Evolutionary conservation across 768 basidiomycete genomes (phyloP), one percentile per base, ranked within the genome.

Genomic region (Lactarius hengduanensis): DNA sequence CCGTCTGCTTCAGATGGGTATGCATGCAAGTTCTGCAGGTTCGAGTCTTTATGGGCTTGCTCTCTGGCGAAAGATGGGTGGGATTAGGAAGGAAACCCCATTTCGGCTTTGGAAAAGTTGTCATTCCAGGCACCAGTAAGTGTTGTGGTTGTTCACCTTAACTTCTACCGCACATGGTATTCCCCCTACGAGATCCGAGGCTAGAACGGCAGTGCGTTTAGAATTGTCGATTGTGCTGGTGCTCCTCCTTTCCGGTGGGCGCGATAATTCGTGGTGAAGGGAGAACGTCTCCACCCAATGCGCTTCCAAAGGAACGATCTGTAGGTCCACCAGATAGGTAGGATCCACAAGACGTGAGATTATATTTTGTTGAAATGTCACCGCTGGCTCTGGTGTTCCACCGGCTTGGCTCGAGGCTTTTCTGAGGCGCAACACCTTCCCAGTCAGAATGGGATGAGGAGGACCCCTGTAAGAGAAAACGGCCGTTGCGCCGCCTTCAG

Each of bases 1-100:
- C 72, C 40, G 74, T 71, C 28, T 74, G 72, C 73, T 80, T 86
- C 72, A 87, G 73, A 66, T 84, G 80, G 2, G 86, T 80, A 75
- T 98, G 94, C 89, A 98, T 91, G 75, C 94, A 95, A 76, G 93
- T 96, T 69, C 96, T 84, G 78, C 95, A 96, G 18, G 90, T 88
- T 45, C 76, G 77, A 8, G 80, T 80, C 80, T 98, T 98, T 70
- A 86, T 76, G 1, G 72, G 66, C 16, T 76, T 80, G 1, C 88
- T 90, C 45, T 78, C 76, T 3, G 80, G 71, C 7, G 93, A 89
- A 43, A 95, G 80, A 76, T 89, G 82, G 2, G 72, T 69, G 6
- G 82, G 73, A 38, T 80, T 81, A 2, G 96, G 94, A 45, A 98
- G 77, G 76, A 99, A 97, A 3, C 88, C 94, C 96, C 96, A 99